Percentiles rank a stretch among this genome's conserved stretches.
These are phyloP conservation scores for Aspergillus sp. DNA, from an alignment of 2,329 filamentous ascomycete species.

Conservation along the genomic window DNA sequence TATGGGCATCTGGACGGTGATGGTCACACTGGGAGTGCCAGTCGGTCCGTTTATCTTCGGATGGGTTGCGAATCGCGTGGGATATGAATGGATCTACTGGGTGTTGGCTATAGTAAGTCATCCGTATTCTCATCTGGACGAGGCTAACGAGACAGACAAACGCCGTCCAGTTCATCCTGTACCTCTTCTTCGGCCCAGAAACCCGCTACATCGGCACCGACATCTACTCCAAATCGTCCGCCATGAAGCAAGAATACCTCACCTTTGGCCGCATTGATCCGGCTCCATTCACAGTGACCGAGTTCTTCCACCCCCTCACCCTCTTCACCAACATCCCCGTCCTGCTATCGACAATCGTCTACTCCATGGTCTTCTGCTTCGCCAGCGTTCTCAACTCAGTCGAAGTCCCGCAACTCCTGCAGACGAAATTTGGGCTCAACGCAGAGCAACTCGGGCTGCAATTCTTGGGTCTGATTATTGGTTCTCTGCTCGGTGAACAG, in stretches of 20 bases:
- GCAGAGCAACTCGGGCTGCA: slow-evolving; percentile 56
- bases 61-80: slow-evolving; percentile 47
- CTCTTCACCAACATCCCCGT: slow-evolving; percentile 45
- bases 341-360: slow-evolving; percentile 48
- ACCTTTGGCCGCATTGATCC: slow-evolving; percentile 48
- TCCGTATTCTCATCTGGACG: neutral
- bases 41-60: slow-evolving; percentile 32
- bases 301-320: slow-evolving; percentile 50
- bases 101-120: slow-evolving; percentile 49
- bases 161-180: slow-evolving; percentile 50
- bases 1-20: slow-evolving; percentile 54
- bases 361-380: slow-evolving; percentile 56
- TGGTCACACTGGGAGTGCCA: slow-evolving; percentile 46
- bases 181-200: slow-evolving; percentile 51
- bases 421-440: slow-evolving; percentile 52
- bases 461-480: slow-evolving; percentile 55
- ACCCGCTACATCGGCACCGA: slow-evolving; percentile 43
- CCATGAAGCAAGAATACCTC: slow-evolving; percentile 41
- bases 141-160: slow-evolving; percentile 40
- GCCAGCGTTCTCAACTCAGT: slow-evolving; percentile 51
- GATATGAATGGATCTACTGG: slow-evolving; percentile 58
- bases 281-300: slow-evolving; percentile 41
- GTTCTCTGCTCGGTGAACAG: slow-evolving; percentile 55
- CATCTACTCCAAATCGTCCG: slow-evolving; percentile 11
- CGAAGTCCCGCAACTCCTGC: slow-evolving; percentile 57